Percentiles rank a stretch among this genome's conserved stretches.
Evolutionary conservation across 139 green algal genomes (phyloP).

Genomic region (Eudorina sp.): DNA sequence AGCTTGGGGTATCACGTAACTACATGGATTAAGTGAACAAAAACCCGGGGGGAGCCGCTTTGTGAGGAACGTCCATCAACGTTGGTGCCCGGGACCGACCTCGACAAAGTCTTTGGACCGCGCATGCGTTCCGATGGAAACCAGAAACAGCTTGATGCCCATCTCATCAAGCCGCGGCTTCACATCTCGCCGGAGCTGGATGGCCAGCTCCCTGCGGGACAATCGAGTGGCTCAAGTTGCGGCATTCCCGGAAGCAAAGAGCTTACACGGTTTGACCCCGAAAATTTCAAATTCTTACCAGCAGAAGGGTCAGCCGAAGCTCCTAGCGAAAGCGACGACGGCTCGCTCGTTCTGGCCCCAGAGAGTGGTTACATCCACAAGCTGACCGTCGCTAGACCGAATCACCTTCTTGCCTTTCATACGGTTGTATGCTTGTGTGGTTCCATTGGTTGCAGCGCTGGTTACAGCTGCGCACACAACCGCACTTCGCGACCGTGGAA

Average conservation of each 20-base stretch:
- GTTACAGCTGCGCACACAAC: not conserved
- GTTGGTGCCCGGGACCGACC: not conserved
- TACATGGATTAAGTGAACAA: too few species aligned
- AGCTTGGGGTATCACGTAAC: too few species aligned
- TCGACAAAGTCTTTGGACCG: conserved; percentile 78
- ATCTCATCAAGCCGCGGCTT: conserved; percentile 77
- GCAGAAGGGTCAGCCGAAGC: conserved; percentile 89
- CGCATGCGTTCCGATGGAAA: conserved; percentile 83
- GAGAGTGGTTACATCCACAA: conserved; percentile 64
- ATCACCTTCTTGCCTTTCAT: conserved; percentile 42
- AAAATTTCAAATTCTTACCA: conserved; percentile 54
- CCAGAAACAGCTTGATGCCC: conserved; percentile 79
- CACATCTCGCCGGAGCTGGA: conserved; percentile 82
- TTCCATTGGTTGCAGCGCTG: not conserved
- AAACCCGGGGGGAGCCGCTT: too few species aligned
- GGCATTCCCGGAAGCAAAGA: not conserved
- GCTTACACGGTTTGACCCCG: not conserved
- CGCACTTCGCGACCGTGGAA: not conserved
- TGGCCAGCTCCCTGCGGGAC: conserved; percentile 75
- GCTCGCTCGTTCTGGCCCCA: conserved; percentile 73
- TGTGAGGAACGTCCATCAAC: too few species aligned
- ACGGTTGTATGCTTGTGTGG: conserved; percentile 11
- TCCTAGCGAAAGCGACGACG: conserved; percentile 77
- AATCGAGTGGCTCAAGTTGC: not conserved
- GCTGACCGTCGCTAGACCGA: conserved; percentile 57